A percentile compares a stretch with the other conserved stretches of the same genome.
phyloP scores from a whole-genome alignment of 768 basidiomycete genomes.

The Tricholoma terreum region DNA sequence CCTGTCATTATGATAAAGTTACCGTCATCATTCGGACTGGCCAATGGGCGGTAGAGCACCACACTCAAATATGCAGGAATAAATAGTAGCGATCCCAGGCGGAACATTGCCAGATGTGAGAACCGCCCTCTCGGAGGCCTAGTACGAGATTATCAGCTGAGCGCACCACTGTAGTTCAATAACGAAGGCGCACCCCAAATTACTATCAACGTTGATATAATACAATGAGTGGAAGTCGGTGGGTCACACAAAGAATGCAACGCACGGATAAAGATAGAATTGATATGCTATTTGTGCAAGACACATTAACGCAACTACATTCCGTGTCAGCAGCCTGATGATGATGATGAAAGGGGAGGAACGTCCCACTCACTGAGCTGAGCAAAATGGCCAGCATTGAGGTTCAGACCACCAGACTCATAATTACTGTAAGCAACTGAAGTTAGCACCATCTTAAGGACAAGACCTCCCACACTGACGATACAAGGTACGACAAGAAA shows the following conservation, averaged over 20 bases:
- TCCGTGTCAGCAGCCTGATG: slow-evolving; percentile 3
- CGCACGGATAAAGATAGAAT: slow-evolving; percentile 84
- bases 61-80: slow-evolving; percentile 88
- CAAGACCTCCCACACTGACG: slow-evolving; percentile 45
- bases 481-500: slow-evolving; percentile 88
- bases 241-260: slow-evolving; percentile 26
- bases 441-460: slow-evolving; percentile 4
- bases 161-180: background rate
- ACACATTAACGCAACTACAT: slow-evolving; percentile 85
- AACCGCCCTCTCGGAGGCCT: slow-evolving; percentile 82
- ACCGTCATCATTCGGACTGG: slow-evolving; percentile 64
- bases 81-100: slow-evolving; percentile 80
- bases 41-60: slow-evolving; percentile 68
- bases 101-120: slow-evolving; percentile 87
- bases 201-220: slow-evolving; percentile 39
- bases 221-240: slow-evolving; percentile 4
- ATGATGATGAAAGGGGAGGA: background rate
- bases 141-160: slow-evolving; percentile 6
- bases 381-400: slow-evolving; percentile 90
- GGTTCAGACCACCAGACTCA: slow-evolving; percentile 81
- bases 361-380: slow-evolving; percentile 62
- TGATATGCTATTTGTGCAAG: slow-evolving; percentile 92
- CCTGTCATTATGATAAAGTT: slow-evolving; percentile 81
- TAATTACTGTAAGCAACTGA: slow-evolving; percentile 54
- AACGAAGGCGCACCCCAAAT: slow-evolving; percentile 51